A percentile compares a stretch with the other conserved stretches of the same genome.
Evolutionary conservation across 1,139 yeast species (phyloP).

Genomic region (Trichomonascaceae sp.): DNA sequence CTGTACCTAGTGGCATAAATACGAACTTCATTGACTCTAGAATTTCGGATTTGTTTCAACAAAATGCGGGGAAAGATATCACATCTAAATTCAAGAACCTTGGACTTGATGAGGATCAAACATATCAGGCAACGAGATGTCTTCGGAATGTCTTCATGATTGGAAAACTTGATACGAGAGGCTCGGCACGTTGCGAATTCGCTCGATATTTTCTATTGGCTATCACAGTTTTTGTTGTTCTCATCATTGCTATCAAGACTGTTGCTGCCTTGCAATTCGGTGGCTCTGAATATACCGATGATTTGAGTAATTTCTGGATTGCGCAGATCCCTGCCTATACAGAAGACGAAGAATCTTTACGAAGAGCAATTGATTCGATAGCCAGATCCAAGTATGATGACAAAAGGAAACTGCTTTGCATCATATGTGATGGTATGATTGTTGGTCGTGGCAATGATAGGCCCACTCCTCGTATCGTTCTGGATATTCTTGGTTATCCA

Average conservation of each 20-base stretch:
- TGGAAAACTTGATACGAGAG: conserved; percentile 37
- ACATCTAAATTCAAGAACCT: conserved; percentile 27
- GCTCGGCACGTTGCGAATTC: conserved; percentile 34
- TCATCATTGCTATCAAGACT: conserved; percentile 35
- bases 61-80: conserved; percentile 35
- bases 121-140: conserved; percentile 31
- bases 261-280: conserved; percentile 38
- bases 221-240: conserved; percentile 35
- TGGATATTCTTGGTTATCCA: conserved; percentile 38
- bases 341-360: conserved; percentile 38
- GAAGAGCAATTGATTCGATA: conserved; percentile 40
- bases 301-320: conserved; percentile 36
- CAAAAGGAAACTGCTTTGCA: conserved; percentile 36
- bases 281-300: conserved; percentile 32
- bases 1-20: conserved; percentile 23
- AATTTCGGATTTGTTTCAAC: conserved; percentile 30
- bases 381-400: conserved; percentile 38
- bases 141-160: conserved; percentile 36
- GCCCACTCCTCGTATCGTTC: conserved; percentile 39
- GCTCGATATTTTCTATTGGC: conserved; percentile 39
- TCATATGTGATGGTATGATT: conserved; percentile 41
- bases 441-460: conserved; percentile 40
- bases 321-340: conserved; percentile 42
- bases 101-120: conserved; percentile 22
- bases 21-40: conserved; percentile 30